These are phyloP conservation scores for Plantago elongata DNA, from an alignment of 257 asterid genomes.

Conservation along the genomic window DNA sequence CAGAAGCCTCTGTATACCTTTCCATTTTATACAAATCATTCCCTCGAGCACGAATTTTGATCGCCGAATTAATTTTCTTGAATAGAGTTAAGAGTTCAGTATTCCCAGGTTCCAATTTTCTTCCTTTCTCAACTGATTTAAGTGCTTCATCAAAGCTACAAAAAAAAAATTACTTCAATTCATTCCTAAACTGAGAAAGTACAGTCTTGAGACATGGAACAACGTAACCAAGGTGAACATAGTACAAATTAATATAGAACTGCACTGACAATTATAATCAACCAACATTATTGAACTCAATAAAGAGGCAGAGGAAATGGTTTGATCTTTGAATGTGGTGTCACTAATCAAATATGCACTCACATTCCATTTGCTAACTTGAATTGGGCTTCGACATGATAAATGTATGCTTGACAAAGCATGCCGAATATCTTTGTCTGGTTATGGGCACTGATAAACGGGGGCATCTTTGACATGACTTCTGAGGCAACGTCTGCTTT, in stretches of 20 bases:
- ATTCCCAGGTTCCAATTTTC: slow-evolving; percentile 50
- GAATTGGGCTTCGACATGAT: slow-evolving; percentile 58
- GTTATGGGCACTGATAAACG: slow-evolving; percentile 20
- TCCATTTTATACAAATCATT: slow-evolving; percentile 83
- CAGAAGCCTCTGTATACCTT: slow-evolving; percentile 87
- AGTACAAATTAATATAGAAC: not conserved
- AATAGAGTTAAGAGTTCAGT: slow-evolving; percentile 51
- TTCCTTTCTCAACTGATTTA: slow-evolving; percentile 57
- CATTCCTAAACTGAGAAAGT: not conserved
- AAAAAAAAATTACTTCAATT: not conserved
- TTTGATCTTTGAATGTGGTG: not conserved
- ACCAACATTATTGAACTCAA: not conserved
- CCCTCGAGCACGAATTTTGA: slow-evolving; percentile 82
- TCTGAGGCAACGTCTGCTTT: slow-evolving; percentile 53
- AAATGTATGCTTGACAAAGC: slow-evolving; percentile 61
- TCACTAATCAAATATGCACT: slow-evolving; percentile 5
- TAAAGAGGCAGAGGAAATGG: not conserved
- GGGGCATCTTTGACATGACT: slow-evolving; percentile 43
- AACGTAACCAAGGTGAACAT: not conserved
- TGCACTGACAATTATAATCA: not conserved
- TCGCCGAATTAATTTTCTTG: slow-evolving; percentile 53
- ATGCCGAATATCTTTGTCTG: slow-evolving; percentile 57
- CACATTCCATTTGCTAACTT: slow-evolving; percentile 86
- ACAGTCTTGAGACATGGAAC: not conserved
- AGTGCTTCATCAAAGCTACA: slow-evolving; percentile 79